Evolutionary conservation across 495 filamentous ascomycete species (phyloP).

Genomic region (Penicillium riverlandense): DNA sequence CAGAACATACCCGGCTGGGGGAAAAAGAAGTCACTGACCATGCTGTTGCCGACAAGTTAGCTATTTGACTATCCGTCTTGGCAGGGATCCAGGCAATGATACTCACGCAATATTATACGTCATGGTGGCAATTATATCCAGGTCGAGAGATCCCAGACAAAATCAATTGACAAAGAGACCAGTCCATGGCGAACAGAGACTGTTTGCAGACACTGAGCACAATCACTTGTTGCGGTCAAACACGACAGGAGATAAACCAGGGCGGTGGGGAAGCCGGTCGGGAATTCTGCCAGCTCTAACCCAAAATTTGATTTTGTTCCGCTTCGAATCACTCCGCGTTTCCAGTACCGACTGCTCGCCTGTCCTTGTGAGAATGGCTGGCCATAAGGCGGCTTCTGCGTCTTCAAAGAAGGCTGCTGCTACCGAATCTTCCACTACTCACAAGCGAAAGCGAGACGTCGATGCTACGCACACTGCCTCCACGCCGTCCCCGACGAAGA

Average conservation of each 20-base stretch:
- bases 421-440: constrained; percentile 17
- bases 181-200: constrained; percentile 14
- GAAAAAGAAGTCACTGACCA: constrained; percentile 99
- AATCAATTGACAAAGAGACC: neutral
- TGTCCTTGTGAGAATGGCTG: constrained; percentile 18
- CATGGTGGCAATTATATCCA: constrained; percentile 33
- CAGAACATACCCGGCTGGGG: constrained; percentile 68
- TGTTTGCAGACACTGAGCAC: neutral
- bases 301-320: constrained; percentile 12
- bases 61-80: neutral
- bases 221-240: neutral
- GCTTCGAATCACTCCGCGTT: neutral
- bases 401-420: constrained; percentile 11
- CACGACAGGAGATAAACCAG: neutral
- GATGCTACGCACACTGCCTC: constrained; percentile 19
- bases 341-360: neutral
- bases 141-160: constrained; percentile 1
- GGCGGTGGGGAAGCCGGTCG: constrained; percentile 4
- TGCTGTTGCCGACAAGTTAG: constrained; percentile 36
- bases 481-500: constrained; percentile 31
- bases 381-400: constrained; percentile 10
- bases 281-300: constrained; percentile 2
- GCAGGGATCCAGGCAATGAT: neutral
- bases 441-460: constrained; percentile 34
- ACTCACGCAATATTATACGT: constrained; percentile 70